A percentile compares a stretch with the other conserved stretches of the same genome.
phyloP scores from a whole-genome alignment of 106 monocot genomes.

The Narthecium ossifragum region DNA sequence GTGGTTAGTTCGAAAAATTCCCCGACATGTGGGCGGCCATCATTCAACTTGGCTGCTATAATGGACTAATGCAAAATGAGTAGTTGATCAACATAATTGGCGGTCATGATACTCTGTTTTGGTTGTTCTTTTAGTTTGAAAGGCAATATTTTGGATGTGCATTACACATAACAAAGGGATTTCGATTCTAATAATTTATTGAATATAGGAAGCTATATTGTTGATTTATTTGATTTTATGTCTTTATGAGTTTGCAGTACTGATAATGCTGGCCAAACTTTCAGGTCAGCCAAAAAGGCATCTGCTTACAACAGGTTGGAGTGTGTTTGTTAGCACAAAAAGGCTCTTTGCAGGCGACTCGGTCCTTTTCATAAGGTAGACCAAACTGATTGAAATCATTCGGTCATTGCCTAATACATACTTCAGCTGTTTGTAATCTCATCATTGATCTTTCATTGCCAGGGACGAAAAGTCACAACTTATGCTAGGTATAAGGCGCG shows the following conservation, averaged over 20 bases:
- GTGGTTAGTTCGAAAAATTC: too few species aligned
- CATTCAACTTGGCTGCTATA: too few species aligned
- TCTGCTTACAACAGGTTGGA: constrained; percentile 92
- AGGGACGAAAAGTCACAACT: constrained; percentile 79
- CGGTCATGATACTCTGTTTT: neutral
- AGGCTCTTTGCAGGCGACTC: constrained; percentile 83
- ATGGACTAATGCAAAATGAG: too few species aligned
- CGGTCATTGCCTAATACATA: neutral
- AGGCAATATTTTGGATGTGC: too few species aligned
- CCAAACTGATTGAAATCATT: neutral
- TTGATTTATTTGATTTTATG: too few species aligned
- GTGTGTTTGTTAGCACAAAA: constrained; percentile 83
- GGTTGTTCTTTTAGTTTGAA: neutral
- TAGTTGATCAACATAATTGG: too few species aligned
- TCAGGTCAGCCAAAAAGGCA: constrained; percentile 94
- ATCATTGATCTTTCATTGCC: neutral
- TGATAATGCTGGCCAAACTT: constrained; percentile 5
- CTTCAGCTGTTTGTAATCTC: neutral
- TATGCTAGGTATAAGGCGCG: constrained; percentile 60
- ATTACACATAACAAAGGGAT: too few species aligned
- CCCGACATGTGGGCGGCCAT: too few species aligned
- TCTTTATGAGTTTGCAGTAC: neutral
- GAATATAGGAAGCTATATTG: too few species aligned
- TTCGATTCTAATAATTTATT: too few species aligned
- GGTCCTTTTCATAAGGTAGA: constrained; percentile 79